Conservation (phyloP, 257 asterid genomes). For the Oldenlandia corymbosa region DNA sequence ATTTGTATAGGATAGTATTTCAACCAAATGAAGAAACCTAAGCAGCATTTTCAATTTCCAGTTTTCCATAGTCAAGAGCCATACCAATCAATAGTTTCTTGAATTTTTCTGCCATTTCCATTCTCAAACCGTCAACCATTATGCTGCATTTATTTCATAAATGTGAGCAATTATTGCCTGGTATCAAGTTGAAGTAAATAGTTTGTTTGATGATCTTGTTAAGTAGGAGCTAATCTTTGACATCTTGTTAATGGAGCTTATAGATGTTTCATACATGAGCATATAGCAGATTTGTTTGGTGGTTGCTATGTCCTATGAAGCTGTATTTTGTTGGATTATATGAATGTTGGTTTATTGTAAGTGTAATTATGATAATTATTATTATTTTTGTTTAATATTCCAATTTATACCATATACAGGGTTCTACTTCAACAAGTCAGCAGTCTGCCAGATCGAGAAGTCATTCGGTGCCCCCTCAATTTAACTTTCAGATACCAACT, state of each 20-base stretch:
- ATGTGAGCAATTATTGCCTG: no score
- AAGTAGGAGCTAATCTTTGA: not conserved
- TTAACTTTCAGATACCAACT: constrained; percentile 40
- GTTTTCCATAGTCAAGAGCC: no score
- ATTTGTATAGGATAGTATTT: no score
- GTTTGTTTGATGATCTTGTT: not conserved
- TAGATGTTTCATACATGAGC: not conserved
- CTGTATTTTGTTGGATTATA: no score
- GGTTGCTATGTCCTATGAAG: not conserved
- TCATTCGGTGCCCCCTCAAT: constrained; percentile 32
- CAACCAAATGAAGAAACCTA: no score
- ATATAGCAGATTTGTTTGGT: not conserved
- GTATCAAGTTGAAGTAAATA: not conserved
- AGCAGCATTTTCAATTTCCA: no score
- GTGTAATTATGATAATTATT: no score
- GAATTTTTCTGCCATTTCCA: no score
- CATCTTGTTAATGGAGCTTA: not conserved
- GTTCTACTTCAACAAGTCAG: constrained; percentile 38
- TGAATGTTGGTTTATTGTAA: not conserved
- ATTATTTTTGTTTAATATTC: no score
- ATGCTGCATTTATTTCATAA: no score
- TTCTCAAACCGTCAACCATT: no score
- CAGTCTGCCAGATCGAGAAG: constrained; percentile 40
- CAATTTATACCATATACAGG: constrained; percentile 21
- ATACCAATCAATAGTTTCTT: no score